Evolutionary conservation across 2,329 filamentous ascomycete species (phyloP).

Genomic region (Arachnomyces sp.): DNA sequence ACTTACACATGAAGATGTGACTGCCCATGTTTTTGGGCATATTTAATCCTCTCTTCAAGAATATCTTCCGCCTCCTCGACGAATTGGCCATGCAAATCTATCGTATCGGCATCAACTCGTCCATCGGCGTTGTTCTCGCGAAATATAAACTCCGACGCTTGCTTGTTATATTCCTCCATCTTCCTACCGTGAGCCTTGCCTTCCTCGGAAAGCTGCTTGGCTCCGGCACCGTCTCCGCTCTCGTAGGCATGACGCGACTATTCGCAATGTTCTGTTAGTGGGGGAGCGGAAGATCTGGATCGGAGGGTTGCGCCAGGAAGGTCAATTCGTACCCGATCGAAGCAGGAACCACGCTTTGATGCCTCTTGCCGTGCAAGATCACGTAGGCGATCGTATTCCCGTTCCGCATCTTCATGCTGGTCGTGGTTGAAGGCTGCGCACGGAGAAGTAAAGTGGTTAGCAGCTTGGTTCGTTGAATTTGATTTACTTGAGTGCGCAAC

Average conservation of each 20-base stretch:
- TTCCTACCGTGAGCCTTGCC: slow-evolving; percentile 75
- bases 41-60: slow-evolving; percentile 73
- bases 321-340: slow-evolving; percentile 54
- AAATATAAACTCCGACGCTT: slow-evolving; percentile 92
- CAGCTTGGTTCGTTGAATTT: background rate
- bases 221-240: slow-evolving; percentile 71
- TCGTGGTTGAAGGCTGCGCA: slow-evolving; percentile 66
- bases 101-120: slow-evolving; percentile 69
- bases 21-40: slow-evolving; percentile 66
- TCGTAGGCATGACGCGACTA: slow-evolving; percentile 75
- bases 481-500: slow-evolving; percentile 5
- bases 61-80: slow-evolving; percentile 93
- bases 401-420: slow-evolving; percentile 61
- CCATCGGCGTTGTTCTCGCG: slow-evolving; percentile 81
- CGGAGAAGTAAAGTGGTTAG: slow-evolving; percentile 1
- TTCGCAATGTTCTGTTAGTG: slow-evolving; percentile 7
- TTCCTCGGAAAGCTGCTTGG: slow-evolving; percentile 75
- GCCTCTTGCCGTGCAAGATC: slow-evolving; percentile 75
- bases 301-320: background rate
- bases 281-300: background rate
- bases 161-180: slow-evolving; percentile 83
- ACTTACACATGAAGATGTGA: slow-evolving; percentile 72
- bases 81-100: slow-evolving; percentile 90
- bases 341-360: slow-evolving; percentile 67
- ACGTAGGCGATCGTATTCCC: slow-evolving; percentile 86